These are phyloP conservation scores for Colletotrichum simmondsii DNA, from an alignment of 2,329 filamentous ascomycete genomes.

Conservation along the genomic window DNA sequence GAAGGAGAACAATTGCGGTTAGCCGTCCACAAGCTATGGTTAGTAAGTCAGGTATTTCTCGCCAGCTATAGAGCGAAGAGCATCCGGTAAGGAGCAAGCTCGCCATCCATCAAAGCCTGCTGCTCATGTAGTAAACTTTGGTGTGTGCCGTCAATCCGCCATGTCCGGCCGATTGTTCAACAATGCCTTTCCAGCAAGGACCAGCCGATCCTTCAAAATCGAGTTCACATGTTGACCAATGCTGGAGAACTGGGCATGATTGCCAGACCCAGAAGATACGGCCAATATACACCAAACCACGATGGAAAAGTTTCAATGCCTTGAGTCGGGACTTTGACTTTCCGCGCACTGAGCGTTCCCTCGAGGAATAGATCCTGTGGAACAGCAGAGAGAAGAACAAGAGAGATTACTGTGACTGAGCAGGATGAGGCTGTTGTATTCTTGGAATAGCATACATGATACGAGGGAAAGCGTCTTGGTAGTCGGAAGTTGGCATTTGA, in stretches of 20 bases:
- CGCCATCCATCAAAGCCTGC: not conserved
- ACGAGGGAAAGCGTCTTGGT: not conserved
- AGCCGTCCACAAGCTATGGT: too few species aligned
- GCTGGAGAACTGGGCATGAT: not conserved
- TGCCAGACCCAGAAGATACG: not conserved
- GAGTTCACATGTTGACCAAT: slow-evolving; percentile 11
- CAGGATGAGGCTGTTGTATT: not conserved
- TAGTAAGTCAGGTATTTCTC: not conserved
- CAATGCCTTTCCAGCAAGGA: not conserved
- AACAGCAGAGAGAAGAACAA: not conserved
- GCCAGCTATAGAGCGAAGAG: not conserved
- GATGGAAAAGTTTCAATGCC: slow-evolving; percentile 28
- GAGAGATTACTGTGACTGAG: too few species aligned
- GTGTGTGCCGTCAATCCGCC: not conserved
- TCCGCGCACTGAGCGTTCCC: slow-evolving; percentile 29
- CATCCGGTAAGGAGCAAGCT: not conserved
- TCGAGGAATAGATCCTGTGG: not conserved
- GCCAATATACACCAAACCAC: slow-evolving; percentile 2
- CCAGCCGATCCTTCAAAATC: not conserved
- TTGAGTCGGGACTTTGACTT: slow-evolving; percentile 28
- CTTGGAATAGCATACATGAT: not conserved
- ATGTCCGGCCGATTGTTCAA: not conserved
- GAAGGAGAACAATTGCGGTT: not conserved
- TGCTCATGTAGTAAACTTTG: not conserved
- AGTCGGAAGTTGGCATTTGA: slow-evolving; percentile 1